Evolutionary conservation across 2,329 filamentous ascomycete genomes (phyloP), one percentile per base, ranked within the genome.

Genomic region (Zalaria sp.): DNA sequence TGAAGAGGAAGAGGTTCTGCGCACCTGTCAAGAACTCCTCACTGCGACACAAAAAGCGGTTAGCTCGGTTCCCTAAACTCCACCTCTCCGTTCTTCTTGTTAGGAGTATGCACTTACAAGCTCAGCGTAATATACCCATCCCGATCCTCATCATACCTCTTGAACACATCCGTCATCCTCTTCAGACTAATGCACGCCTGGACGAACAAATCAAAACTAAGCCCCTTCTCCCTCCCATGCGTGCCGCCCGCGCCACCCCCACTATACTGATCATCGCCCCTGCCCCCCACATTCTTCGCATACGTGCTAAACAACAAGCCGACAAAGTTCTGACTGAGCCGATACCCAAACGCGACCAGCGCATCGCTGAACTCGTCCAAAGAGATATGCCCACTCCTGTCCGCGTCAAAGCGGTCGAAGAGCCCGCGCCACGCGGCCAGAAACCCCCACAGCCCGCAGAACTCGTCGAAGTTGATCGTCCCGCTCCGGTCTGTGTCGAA

Each of bases 101-200:
- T 18, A 18, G 18, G 18, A 11, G 25, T 11, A 27, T n/a, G 5
- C 38, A 69, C 68, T 64, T 59, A 71, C 67, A 73, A 73, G 53
- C 67, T 71, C 53, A 73, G 51, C 35, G 69, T 73, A 46, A 73
- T 73, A 48, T 88, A 96, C 2, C 91, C 91, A 63, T 96, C 91
- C 35, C 91, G 77, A 62, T 98, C 91, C 55, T 93, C 84, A 53
- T 98, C 91, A 61, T 96, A 98, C 64, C 88, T 89, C 72, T 98
- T 98, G 62, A 98, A 98, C 27, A 94, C 87, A 62, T 98, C 91
- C 46, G 91, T 98, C 89, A 98, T 96, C 53, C 91, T 76, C 74
- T 96, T 95, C 55, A 98, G 70, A 53, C 79, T 87, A 58, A 98
- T 96, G 62, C 91, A 96, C 40, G 86, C 86, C 70, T 98, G 91